Base-by-base conservation (phyloP, 192 early-diverging fungal genomes). In the Martensiomyces pterosporus region DNA sequence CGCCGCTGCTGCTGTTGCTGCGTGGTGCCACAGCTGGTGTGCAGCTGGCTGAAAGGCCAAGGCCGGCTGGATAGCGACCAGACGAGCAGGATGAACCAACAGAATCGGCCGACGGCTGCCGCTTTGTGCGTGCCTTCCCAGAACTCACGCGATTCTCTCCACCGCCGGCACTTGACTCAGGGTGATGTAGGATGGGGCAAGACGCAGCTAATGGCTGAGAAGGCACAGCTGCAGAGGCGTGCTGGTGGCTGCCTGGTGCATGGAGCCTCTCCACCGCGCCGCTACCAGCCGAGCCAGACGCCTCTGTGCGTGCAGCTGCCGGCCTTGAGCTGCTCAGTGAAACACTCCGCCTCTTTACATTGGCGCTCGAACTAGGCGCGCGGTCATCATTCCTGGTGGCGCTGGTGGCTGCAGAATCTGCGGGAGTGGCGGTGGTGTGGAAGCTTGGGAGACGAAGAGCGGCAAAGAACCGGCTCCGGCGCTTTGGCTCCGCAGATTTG, bases 391-490 rank as follows among this genome's bases (percentile, higher is more conserved):
- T 9, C 7, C 21, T 1, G 35, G 7, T 23, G 16, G 29, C n/a
- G n/a, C 39, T 48, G 29, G 10, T 23, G 16, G n/a, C 47, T 13
- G 47, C 8, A 3, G 29, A 34, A 1, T n/a, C n/a, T n/a, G n/a
- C n/a, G n/a, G n/a, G n/a, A n/a, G n/a, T n/a, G n/a, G n/a, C n/a
- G n/a, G n/a, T n/a, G n/a, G n/a, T n/a, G n/a, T n/a, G n/a, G 29
- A 32, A 32, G 29, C 29, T 12, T 32, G 29, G 5, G 15, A 59
- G 47, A 1, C 60, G 60, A 29, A 71, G 38, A 2, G 52, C 60
- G 7, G 60, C 44, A 1, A 71, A 49, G 41, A 71, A 63, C 15
- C 67, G 55, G 34, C 67, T 71, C 21, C 67, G 55, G 23, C 67
- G 67, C 39, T 67, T 67, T 3, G 52, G 65, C 18, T 52, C 51